A percentile compares a stretch with the other conserved stretches of the same genome.
phyloP scores from a whole-genome alignment of 805 yeast species.

The Yamadazyma sp. region DNA sequence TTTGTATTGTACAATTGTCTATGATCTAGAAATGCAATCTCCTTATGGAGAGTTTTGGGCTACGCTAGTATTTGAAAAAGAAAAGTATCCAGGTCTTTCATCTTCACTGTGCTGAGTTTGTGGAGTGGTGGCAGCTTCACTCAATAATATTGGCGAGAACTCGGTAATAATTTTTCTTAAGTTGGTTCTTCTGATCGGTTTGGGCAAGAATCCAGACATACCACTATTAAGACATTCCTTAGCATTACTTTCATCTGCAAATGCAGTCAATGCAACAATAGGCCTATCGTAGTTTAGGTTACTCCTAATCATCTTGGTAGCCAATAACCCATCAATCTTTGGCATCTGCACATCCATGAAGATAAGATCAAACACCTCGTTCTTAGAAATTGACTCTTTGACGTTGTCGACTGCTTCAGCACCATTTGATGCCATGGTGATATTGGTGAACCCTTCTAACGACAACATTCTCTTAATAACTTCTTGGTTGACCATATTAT shows the following conservation, averaged over 20 bases:
- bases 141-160: conserved; percentile 39
- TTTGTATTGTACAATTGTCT: too few species aligned
- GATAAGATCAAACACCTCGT: conserved; percentile 61
- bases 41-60: background rate
- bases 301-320: conserved; percentile 70
- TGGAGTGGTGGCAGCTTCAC: conserved; percentile 37
- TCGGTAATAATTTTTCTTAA: conserved; percentile 56
- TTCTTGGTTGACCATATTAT: conserved; percentile 90
- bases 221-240: conserved; percentile 86
- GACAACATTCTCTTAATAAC: conserved; percentile 86
- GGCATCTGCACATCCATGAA: conserved; percentile 99
- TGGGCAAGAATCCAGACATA: conserved; percentile 87
- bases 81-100: conserved; percentile 22
- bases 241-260: conserved; percentile 89
- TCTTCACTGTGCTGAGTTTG: conserved; percentile 28
- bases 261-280: conserved; percentile 92
- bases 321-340: conserved; percentile 80
- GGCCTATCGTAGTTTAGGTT: conserved; percentile 65
- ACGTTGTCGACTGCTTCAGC: conserved; percentile 78
- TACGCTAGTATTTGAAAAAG: background rate
- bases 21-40: too few species aligned
- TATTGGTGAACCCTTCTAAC: conserved; percentile 72
- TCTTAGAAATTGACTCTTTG: conserved; percentile 42
- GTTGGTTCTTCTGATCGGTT: conserved; percentile 77
- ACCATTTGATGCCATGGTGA: conserved; percentile 87